phyloP scores from a whole-genome alignment of 2,329 filamentous ascomycete species.

The Penicillium sp. region DNA sequence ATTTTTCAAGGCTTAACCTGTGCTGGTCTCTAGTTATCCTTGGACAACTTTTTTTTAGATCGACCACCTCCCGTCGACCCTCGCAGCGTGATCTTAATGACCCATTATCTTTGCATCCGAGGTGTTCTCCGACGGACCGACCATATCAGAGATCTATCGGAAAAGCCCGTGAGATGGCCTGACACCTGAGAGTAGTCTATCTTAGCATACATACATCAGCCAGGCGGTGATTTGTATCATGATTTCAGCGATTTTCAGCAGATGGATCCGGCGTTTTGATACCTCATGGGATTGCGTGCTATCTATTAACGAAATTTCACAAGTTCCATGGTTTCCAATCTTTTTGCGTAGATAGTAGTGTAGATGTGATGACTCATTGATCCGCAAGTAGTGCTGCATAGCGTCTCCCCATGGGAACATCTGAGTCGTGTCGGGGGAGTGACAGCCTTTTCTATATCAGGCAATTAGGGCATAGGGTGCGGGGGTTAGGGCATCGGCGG shows the following conservation, averaged over 20 bases:
- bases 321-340: background rate
- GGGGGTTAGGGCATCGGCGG: conserved; percentile 15
- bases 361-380: background rate
- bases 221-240: conserved; percentile 17
- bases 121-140: conserved; percentile 9
- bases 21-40: conserved; percentile 20
- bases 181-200: conserved; percentile 15
- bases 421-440: background rate
- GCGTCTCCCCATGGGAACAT: too few relatives aligned
- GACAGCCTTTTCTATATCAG: background rate
- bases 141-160: conserved; percentile 11
- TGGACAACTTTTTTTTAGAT: background rate
- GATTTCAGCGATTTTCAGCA: conserved; percentile 22
- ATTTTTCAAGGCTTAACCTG: background rate
- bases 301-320: conserved; percentile 10
- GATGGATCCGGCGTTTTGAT: conserved; percentile 19
- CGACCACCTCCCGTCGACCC: background rate
- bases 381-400: background rate
- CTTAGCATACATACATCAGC: conserved; percentile 17
- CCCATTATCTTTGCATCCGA: conserved; percentile 12
- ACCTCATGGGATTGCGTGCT: conserved; percentile 9
- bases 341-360: background rate
- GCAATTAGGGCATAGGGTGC: conserved; percentile 20
- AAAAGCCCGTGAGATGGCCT: conserved; percentile 8
- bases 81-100: conserved; percentile 16